phyloP scores from a whole-genome alignment of 2,329 filamentous ascomycete species.

The Trichophyton schoenleinii region DNA sequence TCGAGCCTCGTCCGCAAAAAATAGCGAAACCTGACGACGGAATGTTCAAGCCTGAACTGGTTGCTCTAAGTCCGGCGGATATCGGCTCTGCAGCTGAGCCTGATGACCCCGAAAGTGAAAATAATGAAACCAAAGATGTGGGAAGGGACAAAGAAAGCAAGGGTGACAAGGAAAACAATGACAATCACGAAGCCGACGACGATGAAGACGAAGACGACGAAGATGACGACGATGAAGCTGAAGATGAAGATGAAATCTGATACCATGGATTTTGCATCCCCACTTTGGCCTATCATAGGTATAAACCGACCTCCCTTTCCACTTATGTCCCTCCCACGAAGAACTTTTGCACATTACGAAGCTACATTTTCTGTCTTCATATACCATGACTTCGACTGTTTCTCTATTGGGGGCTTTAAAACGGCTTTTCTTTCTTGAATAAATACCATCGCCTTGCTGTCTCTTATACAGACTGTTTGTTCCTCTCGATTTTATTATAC shows the following conservation, averaged over 20 bases:
- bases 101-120: background rate
- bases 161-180: background rate
- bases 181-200: background rate
- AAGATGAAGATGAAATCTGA: background rate
- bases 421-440: background rate
- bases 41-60: background rate
- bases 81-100: background rate
- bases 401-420: background rate
- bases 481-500: background rate
- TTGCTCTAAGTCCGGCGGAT: background rate
- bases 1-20: constrained; percentile 10
- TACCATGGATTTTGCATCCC: background rate
- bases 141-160: background rate
- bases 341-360: background rate
- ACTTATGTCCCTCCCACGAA: background rate
- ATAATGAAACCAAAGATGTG: background rate
- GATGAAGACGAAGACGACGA: background rate
- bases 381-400: background rate
- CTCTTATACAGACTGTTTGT: background rate
- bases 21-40: constrained; percentile 4
- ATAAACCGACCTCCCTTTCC: background rate
- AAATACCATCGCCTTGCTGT: background rate
- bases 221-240: background rate
- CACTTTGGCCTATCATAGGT: background rate
- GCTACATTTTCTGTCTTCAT: background rate